Base-by-base conservation (phyloP, 257 asterid species). In the Gynochthodes officinalis region DNA sequence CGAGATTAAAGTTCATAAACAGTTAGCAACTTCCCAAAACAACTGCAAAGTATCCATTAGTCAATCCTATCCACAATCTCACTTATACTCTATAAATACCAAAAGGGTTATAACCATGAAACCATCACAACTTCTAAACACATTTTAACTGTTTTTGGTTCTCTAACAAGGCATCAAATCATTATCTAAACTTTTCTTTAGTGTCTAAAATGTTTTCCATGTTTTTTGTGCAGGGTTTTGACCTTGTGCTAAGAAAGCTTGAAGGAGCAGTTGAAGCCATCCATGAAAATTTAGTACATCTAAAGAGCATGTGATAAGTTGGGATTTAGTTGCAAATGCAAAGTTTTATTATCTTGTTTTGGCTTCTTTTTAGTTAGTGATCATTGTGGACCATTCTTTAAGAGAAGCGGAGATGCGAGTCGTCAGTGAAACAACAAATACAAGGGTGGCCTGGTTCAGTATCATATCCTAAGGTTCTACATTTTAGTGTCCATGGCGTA, bases 221-320 rank as follows among this genome's bases (percentile, higher is more conserved):
- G 32, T 42, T 32, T 39, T 67, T 60, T 12, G 77, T 65, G 73
- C 76, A 90, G 98, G 98, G 97, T 70, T 73, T 93, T 54, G 97
- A 89, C 80, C 97, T 93, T 75, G 98, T 90, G 85, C 84, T 90
- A 37, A 85, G 89, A 80, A 90, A 93, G 82, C 97, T 93, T 70
- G 97, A 93, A 84, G 98, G 91, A 73, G 97, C 92, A 37, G 93
- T 90, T 55, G 96, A 90, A 71, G 84, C 96, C 70, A 89, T 93
- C 77, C 97, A 82, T 79, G 97, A 87, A 83, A 93, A 90, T 71
- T 80, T 93, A 69, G 63, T 87, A 19, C 87, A 89, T 83, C 91
- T 92, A 19, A 90, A 79, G 86, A 64, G 75, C 86, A 93, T 95
- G 98, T 90, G 80, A 59, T 11, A 6, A 33, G 46, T 64, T 43